phyloP scores from a whole-genome alignment of 306 rosid genomes.

The Castanea sativa region DNA sequence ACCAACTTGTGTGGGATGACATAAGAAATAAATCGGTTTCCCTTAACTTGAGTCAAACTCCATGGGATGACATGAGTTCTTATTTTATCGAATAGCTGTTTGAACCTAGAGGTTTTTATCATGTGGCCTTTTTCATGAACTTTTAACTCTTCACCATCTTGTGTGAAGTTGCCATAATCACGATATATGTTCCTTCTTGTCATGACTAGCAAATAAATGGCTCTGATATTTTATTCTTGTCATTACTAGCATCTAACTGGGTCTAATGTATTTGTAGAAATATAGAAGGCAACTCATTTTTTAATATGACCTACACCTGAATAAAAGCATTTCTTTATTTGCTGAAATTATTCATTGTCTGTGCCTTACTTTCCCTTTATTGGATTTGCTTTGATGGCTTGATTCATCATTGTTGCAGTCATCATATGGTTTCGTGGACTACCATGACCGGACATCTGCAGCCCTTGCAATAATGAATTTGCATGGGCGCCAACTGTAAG shows the following conservation, averaged over 20 bases:
- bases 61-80: neutral
- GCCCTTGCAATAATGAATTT: slow-evolving; percentile 62
- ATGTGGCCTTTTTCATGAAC: neutral
- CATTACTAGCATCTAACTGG: neutral
- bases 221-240: neutral
- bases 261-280: neutral
- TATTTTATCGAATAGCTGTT: neutral
- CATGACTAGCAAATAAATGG: neutral
- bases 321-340: neutral
- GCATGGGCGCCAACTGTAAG: slow-evolving; percentile 65
- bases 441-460: slow-evolving; percentile 56
- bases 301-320: neutral
- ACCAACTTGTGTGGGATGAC: neutral
- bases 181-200: neutral
- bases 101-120: neutral
- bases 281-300: neutral
- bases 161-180: neutral
- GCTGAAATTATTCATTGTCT: slow-evolving; percentile 1
- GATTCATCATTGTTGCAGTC: slow-evolving; percentile 39
- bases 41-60: neutral
- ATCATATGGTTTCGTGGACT: slow-evolving; percentile 65
- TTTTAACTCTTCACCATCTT: neutral
- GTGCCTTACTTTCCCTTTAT: slow-evolving; percentile 11
- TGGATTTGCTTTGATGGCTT: neutral
- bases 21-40: neutral